Conservation (phyloP, 805 yeast species). For the Wickerhamiella cacticola region DNA sequence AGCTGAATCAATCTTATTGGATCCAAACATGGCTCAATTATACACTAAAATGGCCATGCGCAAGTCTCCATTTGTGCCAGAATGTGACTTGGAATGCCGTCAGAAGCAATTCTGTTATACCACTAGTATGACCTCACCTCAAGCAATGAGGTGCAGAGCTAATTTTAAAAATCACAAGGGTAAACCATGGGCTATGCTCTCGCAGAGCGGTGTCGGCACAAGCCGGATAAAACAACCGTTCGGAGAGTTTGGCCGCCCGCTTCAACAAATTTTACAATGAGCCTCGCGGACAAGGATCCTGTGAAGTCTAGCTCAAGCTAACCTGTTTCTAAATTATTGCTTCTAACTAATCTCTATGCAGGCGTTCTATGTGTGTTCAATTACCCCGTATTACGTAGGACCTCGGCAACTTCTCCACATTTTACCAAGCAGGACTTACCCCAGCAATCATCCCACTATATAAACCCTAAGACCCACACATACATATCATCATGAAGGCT, state of each 20-base stretch:
- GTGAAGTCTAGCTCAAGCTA: no score
- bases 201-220: neutral
- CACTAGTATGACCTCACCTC: slow-evolving; percentile 26
- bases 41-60: slow-evolving; percentile 43
- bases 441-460: slow-evolving; percentile 25
- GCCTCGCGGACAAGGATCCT: no score
- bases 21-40: slow-evolving; percentile 37
- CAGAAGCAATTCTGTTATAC: slow-evolving; percentile 33
- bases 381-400: neutral
- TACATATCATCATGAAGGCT: slow-evolving; percentile 10
- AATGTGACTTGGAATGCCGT: slow-evolving; percentile 34
- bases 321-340: no score
- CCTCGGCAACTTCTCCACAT: slow-evolving; percentile 1
- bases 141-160: slow-evolving; percentile 22
- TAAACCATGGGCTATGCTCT: neutral
- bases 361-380: no score
- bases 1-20: slow-evolving; percentile 35
- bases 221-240: neutral
- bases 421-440: neutral
- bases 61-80: slow-evolving; percentile 42
- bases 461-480: slow-evolving; percentile 16
- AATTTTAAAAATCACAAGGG: neutral
- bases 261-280: neutral
- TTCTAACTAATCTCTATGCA: no score
- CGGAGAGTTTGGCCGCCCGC: neutral